Evolutionary conservation across 805 yeast species (phyloP).

Genomic region (Candida maesae): DNA sequence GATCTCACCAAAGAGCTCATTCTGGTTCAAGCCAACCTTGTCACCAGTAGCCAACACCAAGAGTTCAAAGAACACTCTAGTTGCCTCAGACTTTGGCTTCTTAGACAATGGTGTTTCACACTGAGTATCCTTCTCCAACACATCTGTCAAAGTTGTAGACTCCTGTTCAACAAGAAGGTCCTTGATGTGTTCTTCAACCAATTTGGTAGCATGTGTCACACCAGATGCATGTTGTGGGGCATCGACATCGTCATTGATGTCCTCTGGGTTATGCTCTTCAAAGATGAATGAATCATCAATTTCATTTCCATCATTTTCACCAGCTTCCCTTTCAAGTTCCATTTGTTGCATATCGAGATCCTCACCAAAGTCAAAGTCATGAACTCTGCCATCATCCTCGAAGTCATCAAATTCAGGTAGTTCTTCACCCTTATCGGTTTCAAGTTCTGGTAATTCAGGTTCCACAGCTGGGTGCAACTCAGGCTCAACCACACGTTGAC

Average conservation of each 20-base stretch:
- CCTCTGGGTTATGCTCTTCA: conserved; percentile 24
- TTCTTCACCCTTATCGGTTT: conserved; percentile 10
- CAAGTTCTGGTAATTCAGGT: conserved; percentile 21
- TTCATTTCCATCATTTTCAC: too few species aligned
- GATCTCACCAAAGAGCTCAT: conserved; percentile 56
- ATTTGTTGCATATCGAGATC: conserved; percentile 21
- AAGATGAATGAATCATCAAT: conserved; percentile 3
- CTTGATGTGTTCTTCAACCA: conserved; percentile 31
- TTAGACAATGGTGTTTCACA: conserved; percentile 30
- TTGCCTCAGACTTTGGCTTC: conserved; percentile 53
- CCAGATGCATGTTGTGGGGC: background rate
- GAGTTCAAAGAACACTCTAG: conserved; percentile 75
- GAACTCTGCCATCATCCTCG: background rate
- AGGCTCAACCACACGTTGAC: conserved; percentile 21
- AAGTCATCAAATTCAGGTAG: conserved; percentile 10
- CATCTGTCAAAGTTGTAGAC: conserved; percentile 32
- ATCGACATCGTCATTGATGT: conserved; percentile 16
- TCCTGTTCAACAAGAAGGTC: conserved; percentile 2
- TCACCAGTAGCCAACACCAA: conserved; percentile 77
- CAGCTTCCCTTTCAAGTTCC: background rate
- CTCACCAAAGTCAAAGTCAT: conserved; percentile 33
- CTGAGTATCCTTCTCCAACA: conserved; percentile 32
- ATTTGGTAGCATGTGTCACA: conserved; percentile 44
- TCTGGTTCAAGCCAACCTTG: conserved; percentile 61
- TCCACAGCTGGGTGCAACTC: conserved; percentile 9